phyloP scores from a whole-genome alignment of 2,329 filamentous ascomycete genomes.

The Aspergillus sp. region DNA sequence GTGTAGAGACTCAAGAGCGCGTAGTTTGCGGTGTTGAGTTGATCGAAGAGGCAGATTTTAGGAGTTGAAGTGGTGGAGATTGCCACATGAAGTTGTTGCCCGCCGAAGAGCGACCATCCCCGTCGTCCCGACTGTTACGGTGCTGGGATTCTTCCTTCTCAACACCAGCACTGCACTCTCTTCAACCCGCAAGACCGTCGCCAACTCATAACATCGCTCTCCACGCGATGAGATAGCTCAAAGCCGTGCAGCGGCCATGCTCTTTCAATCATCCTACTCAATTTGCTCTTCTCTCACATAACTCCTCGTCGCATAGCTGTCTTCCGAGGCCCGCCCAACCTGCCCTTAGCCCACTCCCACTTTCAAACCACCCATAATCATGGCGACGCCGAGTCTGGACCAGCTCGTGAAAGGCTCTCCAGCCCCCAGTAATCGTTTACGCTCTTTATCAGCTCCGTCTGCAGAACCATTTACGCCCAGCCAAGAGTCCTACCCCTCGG shows the following conservation, averaged over 20 bases:
- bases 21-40: neutral
- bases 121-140: neutral
- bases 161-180: neutral
- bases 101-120: conserved; percentile 11
- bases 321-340: neutral
- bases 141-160: neutral
- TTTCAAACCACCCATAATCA: conserved; percentile 28
- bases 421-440: conserved; percentile 53
- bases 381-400: conserved; percentile 69
- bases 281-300: neutral
- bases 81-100: neutral
- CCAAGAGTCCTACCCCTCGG: conserved; percentile 15
- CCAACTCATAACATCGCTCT: neutral
- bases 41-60: neutral
- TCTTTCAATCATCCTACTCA: conserved; percentile 5
- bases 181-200: neutral
- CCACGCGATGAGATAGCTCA: conserved; percentile 24
- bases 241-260: conserved; percentile 30
- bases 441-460: conserved; percentile 29
- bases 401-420: conserved; percentile 90
- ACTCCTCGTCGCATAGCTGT: neutral
- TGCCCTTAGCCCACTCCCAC: conserved; percentile 5
- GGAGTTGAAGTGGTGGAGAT: neutral
- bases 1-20: neutral
- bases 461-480: conserved; percentile 25